Evolutionary conservation across 2,329 filamentous ascomycete genomes (phyloP).

Genomic region (Penicillium concentricum): DNA sequence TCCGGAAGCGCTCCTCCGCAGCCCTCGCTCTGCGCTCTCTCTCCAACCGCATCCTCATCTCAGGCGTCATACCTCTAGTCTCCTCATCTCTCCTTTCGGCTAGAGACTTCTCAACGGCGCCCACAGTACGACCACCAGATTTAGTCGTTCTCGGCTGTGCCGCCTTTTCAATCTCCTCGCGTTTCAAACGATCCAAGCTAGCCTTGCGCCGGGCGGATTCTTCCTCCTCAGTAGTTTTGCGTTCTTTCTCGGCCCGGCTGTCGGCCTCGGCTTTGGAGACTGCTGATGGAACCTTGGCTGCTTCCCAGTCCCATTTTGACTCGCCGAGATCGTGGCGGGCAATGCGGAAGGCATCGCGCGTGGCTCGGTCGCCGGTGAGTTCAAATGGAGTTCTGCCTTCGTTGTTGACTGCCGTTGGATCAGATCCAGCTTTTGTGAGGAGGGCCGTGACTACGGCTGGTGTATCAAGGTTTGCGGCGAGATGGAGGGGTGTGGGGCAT

Average conservation of each 20-base stretch:
- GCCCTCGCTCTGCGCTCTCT: conserved; percentile 86
- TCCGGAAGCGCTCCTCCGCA: conserved; percentile 80
- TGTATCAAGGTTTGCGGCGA: conserved; percentile 79
- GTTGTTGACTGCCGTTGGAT: conserved; percentile 67
- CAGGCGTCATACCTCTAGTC: conserved; percentile 76
- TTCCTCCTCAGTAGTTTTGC: conserved; percentile 64
- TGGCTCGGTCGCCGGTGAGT: conserved; percentile 78
- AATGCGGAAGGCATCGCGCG: conserved; percentile 87
- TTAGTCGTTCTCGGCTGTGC: conserved; percentile 50
- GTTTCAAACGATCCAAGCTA: conserved; percentile 70
- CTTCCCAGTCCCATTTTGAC: conserved; percentile 72
- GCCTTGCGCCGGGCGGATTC: conserved; percentile 69
- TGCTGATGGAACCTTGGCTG: conserved; percentile 67
- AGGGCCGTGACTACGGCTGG: conserved; percentile 75
- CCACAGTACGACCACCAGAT: conserved; percentile 55
- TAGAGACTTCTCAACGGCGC: conserved; percentile 66
- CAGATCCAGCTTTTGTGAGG: conserved; percentile 69
- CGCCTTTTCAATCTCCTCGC: conserved; percentile 55
- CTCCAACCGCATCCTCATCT: conserved; percentile 81
- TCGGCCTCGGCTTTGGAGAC: conserved; percentile 72
- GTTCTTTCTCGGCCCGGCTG: conserved; percentile 67
- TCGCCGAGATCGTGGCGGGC: conserved; percentile 82
- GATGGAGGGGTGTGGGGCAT: conserved; percentile 77
- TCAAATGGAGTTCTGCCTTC: conserved; percentile 88
- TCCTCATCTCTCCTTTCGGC: conserved; percentile 83